Percentiles rank a stretch among this genome's conserved stretches.
Evolutionary conservation across 495 filamentous ascomycete species (phyloP).

Genomic region (Coniosporium apollinis): DNA sequence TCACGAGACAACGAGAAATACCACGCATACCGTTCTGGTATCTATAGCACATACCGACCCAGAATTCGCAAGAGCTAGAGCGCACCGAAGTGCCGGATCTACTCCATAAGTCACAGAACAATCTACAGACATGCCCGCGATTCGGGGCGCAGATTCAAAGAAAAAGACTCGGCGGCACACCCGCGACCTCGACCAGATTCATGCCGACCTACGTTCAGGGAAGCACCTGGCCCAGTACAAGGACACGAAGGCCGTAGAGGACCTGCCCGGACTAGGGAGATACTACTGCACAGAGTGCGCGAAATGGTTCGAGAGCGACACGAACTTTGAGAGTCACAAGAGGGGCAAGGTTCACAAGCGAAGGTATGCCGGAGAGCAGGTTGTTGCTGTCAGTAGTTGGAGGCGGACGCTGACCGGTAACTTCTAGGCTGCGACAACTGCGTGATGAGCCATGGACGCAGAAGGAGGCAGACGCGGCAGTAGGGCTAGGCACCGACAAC

Average conservation of each 20-base stretch:
- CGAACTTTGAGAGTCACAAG: conserved; percentile 54
- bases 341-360: conserved; percentile 88
- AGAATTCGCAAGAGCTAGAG: not conserved
- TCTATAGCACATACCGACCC: not conserved
- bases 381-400: not conserved
- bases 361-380: conserved; percentile 39
- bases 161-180: conserved; percentile 44
- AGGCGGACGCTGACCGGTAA: not conserved
- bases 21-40: no score
- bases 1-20: no score
- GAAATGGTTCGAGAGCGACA: conserved; percentile 86
- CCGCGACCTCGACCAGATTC: conserved; percentile 73
- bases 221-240: conserved; percentile 67
- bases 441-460: conserved; percentile 72
- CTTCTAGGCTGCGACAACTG: conserved; percentile 50
- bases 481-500: conserved; percentile 53
- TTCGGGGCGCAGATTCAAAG: conserved; percentile 22
- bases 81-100: not conserved
- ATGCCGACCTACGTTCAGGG: conserved; percentile 55
- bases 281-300: conserved; percentile 88
- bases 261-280: conserved; percentile 67
- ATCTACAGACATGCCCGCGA: conserved; percentile 20
- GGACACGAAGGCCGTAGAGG: conserved; percentile 61
- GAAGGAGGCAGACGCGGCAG: conserved; percentile 66
- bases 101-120: not conserved